Conservation (phyloP, 768 basidiomycete species). For the Cyathus striatus region DNA sequence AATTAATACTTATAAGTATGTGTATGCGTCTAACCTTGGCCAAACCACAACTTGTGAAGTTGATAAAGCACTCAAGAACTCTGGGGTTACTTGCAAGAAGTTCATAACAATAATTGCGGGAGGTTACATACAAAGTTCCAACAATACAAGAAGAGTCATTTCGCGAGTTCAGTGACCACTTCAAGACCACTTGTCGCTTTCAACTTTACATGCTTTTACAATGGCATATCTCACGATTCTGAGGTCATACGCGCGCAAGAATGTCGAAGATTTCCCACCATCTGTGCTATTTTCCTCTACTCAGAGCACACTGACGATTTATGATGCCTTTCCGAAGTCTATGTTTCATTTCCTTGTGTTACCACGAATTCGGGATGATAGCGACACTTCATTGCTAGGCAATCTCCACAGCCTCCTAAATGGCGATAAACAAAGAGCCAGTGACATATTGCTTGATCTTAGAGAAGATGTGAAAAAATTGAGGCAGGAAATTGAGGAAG, state of each 20-base stretch:
- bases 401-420: slow-evolving; percentile 54
- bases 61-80: too few species aligned
- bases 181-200: too few species aligned
- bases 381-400: slow-evolving; percentile 32
- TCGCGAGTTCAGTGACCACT: too few species aligned
- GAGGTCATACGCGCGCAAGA: slow-evolving; percentile 52
- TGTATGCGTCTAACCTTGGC: too few species aligned
- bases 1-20: too few species aligned
- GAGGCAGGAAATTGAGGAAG: slow-evolving; percentile 61
- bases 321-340: slow-evolving; percentile 77
- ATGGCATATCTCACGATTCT: slow-evolving; percentile 53
- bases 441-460: slow-evolving; percentile 46
- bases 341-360: slow-evolving; percentile 86
- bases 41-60: too few species aligned
- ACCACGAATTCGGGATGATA: slow-evolving; percentile 46
- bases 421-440: slow-evolving; percentile 48
- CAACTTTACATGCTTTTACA: too few species aligned
- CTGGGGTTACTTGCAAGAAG: too few species aligned
- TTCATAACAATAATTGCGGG: too few species aligned
- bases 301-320: slow-evolving; percentile 54
- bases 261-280: slow-evolving; percentile 49
- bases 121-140: too few species aligned
- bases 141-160: too few species aligned
- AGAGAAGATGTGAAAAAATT: slow-evolving; percentile 50
- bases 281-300: slow-evolving; percentile 58